These are phyloP conservation scores for Spiromastix sp. DNA, from an alignment of 2,329 filamentous ascomycete species.

Conservation along the genomic window DNA sequence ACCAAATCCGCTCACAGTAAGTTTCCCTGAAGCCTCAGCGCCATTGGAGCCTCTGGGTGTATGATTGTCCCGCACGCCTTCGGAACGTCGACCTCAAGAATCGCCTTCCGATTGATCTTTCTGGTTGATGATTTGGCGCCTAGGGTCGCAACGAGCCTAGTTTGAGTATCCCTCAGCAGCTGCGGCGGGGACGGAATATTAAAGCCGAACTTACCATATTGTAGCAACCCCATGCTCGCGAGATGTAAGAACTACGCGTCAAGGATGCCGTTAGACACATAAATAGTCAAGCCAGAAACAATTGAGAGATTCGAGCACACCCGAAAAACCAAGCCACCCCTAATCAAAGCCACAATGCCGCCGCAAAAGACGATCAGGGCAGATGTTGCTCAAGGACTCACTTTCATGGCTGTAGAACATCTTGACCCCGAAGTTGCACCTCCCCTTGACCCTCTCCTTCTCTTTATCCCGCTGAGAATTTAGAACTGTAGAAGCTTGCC, in stretches of 20 bases:
- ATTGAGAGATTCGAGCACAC: slow-evolving; percentile 2
- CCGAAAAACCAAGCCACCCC: not conserved
- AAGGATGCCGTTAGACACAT: not conserved
- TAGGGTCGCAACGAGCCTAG: slow-evolving; percentile 86
- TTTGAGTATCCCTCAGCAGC: slow-evolving; percentile 10
- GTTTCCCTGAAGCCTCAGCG: slow-evolving; percentile 78
- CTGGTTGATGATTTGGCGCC: slow-evolving; percentile 60
- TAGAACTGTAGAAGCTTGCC: too few species aligned
- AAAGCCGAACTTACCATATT: slow-evolving; percentile 58
- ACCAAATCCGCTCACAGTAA: slow-evolving; percentile 56
- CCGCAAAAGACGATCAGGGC: not conserved
- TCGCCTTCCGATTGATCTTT: slow-evolving; percentile 73
- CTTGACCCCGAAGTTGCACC: slow-evolving; percentile 4
- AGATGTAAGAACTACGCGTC: slow-evolving; percentile 58
- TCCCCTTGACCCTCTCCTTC: not conserved
- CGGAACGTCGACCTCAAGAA: slow-evolving; percentile 75
- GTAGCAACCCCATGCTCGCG: slow-evolving; percentile 88
- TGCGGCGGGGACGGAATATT: not conserved
- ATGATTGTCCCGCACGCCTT: slow-evolving; percentile 86
- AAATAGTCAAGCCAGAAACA: not conserved
- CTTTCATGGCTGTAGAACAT: slow-evolving; percentile 98
- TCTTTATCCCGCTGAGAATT: too few species aligned
- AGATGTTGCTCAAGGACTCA: too few species aligned
- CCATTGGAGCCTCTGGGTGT: slow-evolving; percentile 74
- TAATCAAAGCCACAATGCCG: not conserved